Conservation (phyloP, 2,329 filamentous ascomycete genomes). For the Nothophaeocryptopus gaeumannii region DNA sequence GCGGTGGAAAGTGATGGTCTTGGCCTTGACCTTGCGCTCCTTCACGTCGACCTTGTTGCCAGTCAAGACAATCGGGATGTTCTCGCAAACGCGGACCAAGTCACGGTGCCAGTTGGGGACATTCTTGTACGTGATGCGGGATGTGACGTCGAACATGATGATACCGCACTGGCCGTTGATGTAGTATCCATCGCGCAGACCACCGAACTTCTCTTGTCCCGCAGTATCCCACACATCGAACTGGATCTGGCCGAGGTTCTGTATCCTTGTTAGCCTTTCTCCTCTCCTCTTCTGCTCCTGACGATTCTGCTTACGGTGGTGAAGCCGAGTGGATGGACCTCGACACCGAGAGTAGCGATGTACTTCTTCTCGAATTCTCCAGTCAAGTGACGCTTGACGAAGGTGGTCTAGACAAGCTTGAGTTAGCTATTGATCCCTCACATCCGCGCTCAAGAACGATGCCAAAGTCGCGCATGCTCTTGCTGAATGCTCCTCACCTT, state of each 20-base stretch:
- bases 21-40: constrained; percentile 99
- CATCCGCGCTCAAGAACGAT: not conserved
- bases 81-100: constrained; percentile 97
- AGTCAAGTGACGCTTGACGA: constrained; percentile 99
- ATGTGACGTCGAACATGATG: constrained; percentile 99
- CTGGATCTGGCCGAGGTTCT: constrained; percentile 93
- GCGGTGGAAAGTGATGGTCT: constrained; percentile 99
- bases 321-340: constrained; percentile 98
- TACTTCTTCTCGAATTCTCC: constrained; percentile 99
- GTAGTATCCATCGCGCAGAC: constrained; percentile 99
- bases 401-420: constrained; percentile 72
- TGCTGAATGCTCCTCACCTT: constrained; percentile 65
- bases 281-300: constrained; percentile 18
- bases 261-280: constrained; percentile 4
- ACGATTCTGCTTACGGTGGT: constrained; percentile 70
- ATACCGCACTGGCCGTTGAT: constrained; percentile 99
- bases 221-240: constrained; percentile 99
- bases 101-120: constrained; percentile 99
- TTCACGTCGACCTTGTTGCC: constrained; percentile 99
- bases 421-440: not conserved
- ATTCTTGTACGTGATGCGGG: constrained; percentile 99
- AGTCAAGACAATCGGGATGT: constrained; percentile 95
- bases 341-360: constrained; percentile 98
- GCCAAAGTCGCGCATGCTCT: not conserved
- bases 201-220: constrained; percentile 99